phyloP scores from a whole-genome alignment of 345 rosid genomes.

The Barbarea vulgaris region DNA sequence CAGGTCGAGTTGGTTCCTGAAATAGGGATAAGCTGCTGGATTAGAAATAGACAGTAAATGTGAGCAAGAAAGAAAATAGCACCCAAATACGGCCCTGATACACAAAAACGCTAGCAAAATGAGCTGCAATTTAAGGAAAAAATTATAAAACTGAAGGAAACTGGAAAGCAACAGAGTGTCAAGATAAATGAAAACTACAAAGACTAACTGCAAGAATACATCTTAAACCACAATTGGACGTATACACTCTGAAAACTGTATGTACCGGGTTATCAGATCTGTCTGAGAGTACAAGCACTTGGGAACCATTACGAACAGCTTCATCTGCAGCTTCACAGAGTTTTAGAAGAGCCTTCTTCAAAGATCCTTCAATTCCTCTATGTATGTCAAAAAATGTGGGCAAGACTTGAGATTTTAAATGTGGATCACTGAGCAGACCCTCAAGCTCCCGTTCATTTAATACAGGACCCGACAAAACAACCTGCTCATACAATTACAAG shows the following conservation, averaged over 20 bases:
- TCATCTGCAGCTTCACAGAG: slow-evolving; percentile 99
- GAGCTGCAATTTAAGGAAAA: slow-evolving; percentile 1
- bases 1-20: slow-evolving; percentile 95
- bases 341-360: slow-evolving; percentile 65
- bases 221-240: slow-evolving; percentile 7
- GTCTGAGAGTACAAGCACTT: slow-evolving; percentile 92
- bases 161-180: slow-evolving; percentile 8
- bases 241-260: slow-evolving; percentile 21
- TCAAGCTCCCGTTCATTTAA: slow-evolving; percentile 95
- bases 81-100: background rate
- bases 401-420: slow-evolving; percentile 64
- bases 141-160: background rate
- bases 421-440: slow-evolving; percentile 72
- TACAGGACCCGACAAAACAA: slow-evolving; percentile 82
- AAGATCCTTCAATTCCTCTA: slow-evolving; percentile 88
- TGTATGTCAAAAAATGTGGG: slow-evolving; percentile 87
- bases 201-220: slow-evolving; percentile 2
- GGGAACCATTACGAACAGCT: slow-evolving; percentile 94
- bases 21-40: slow-evolving; percentile 8
- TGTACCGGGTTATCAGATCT: slow-evolving; percentile 82
- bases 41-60: slow-evolving; percentile 11
- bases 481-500: slow-evolving; percentile 51
- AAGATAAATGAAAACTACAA: background rate
- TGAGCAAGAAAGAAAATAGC: background rate
- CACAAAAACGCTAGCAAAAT: background rate